Conservation (phyloP, 2,329 filamentous ascomycete genomes). For the Colletotrichum falcatum region DNA sequence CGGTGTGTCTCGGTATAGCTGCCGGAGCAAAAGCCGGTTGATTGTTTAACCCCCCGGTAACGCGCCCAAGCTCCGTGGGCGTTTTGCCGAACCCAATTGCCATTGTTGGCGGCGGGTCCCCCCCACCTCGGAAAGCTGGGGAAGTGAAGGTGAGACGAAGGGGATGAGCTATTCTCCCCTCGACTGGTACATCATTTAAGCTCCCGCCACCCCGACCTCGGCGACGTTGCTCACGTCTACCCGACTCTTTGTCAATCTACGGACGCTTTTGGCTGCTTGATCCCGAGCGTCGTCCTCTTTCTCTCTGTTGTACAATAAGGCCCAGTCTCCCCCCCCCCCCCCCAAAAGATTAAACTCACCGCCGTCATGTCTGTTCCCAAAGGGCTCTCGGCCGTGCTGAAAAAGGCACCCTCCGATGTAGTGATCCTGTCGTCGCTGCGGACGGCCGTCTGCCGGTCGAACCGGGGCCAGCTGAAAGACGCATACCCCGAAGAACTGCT, state of each 20-base stretch:
- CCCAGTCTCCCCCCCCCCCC: neutral
- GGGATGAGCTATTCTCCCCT: constrained; percentile 38
- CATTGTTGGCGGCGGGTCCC: constrained; percentile 30
- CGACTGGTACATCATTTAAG: constrained; percentile 33
- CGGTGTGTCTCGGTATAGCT: constrained; percentile 1
- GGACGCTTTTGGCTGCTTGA: constrained; percentile 6
- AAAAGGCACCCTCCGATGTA: constrained; percentile 83
- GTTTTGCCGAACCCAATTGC: constrained; percentile 42
- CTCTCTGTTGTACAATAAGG: constrained; percentile 20
- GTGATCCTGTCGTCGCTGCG: constrained; percentile 92
- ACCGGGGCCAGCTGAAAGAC: constrained; percentile 87
- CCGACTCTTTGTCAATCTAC: constrained; percentile 25
- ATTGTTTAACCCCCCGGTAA: constrained; percentile 37
- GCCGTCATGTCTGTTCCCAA: constrained; percentile 64
- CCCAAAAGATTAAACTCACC: neutral
- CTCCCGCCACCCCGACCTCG: constrained; percentile 17
- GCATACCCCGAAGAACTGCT: constrained; percentile 93
- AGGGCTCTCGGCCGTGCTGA: constrained; percentile 80
- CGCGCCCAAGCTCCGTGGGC: neutral
- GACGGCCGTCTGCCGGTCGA: constrained; percentile 85
- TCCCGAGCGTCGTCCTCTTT: neutral
- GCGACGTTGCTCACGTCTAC: constrained; percentile 35
- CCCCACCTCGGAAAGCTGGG: constrained; percentile 37
- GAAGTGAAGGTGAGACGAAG: constrained; percentile 24
- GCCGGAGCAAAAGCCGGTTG: neutral